phyloP scores from a whole-genome alignment of 805 yeast genomes.

The Vanderwaltozyma verrucispora region DNA sequence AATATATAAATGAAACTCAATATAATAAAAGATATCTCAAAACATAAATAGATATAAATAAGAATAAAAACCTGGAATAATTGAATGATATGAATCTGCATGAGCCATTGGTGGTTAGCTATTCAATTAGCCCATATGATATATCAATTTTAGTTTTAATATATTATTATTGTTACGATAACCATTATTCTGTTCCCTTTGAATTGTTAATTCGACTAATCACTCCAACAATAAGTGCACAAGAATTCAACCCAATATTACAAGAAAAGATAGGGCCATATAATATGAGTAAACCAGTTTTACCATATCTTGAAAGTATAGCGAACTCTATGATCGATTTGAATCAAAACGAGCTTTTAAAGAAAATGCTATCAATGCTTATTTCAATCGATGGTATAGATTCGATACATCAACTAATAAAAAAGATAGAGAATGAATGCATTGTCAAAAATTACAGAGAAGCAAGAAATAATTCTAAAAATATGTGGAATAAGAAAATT shows the following conservation, averaged over 20 bases:
- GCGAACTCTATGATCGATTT: conserved; percentile 4
- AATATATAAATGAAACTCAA: too few relatives aligned
- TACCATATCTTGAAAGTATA: conserved; percentile 10
- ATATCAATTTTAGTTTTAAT: conserved; percentile 14
- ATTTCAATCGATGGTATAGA: conserved; percentile 9
- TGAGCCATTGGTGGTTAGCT: conserved; percentile 1
- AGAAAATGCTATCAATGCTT: conserved; percentile 1
- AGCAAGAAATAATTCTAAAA: not conserved
- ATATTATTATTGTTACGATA: conserved; percentile 8
- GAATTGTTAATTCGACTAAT: conserved; percentile 12
- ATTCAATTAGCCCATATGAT: conserved; percentile 20
- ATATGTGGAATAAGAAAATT: not conserved
- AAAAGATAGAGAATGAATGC: conserved; percentile 7
- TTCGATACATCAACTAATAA: conserved; percentile 5
- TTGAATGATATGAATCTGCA: too few relatives aligned
- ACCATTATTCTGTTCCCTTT: conserved; percentile 4
- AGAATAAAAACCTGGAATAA: too few relatives aligned
- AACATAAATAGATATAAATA: too few relatives aligned
- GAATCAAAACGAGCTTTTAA: not conserved
- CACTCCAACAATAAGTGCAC: conserved; percentile 12
- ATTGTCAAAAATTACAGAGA: conserved; percentile 6
- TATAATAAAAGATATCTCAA: too few relatives aligned
- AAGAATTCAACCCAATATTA: conserved; percentile 12
- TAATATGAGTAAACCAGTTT: conserved; percentile 10
- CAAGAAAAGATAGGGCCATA: conserved; percentile 4